These are phyloP conservation scores for Heterococcus sp. DNA, from an alignment of 108 stramenopile genomes.

Conservation along the genomic window DNA sequence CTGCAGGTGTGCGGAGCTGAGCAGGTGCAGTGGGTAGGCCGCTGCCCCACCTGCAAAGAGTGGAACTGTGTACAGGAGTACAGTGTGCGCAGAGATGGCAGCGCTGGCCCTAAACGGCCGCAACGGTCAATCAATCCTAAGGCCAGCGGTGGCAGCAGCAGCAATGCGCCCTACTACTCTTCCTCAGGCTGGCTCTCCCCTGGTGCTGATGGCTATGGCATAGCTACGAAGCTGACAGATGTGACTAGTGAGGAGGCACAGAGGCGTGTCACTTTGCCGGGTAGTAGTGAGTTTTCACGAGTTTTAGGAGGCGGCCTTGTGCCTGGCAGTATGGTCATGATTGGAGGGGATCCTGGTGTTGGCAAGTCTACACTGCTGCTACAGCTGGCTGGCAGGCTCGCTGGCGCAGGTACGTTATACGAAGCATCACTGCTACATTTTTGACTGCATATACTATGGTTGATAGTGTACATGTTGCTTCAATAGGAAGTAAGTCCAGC, in stretches of 20 bases:
- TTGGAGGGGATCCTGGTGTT: slow-evolving; percentile 90
- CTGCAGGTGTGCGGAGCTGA: slow-evolving; percentile 69
- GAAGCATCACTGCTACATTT: neutral
- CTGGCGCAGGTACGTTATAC: slow-evolving; percentile 4
- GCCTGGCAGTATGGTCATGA: slow-evolving; percentile 74
- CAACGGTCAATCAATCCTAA: no score
- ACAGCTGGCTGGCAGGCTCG: slow-evolving; percentile 49
- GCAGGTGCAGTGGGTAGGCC: slow-evolving; percentile 84
- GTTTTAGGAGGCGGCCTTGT: slow-evolving; percentile 89
- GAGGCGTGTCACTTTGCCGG: slow-evolving; percentile 58
- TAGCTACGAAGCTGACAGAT: neutral
- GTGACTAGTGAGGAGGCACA: slow-evolving; percentile 32
- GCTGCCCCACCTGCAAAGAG: slow-evolving; percentile 77
- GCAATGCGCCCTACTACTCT: neutral
- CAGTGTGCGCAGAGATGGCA: slow-evolving; percentile 42
- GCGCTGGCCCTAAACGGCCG: neutral
- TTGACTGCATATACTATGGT: no score
- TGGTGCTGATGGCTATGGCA: neutral
- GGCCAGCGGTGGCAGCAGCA: neutral
- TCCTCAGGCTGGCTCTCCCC: neutral
- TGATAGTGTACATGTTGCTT: neutral
- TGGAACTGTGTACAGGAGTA: slow-evolving; percentile 85
- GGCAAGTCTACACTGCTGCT: slow-evolving; percentile 59
- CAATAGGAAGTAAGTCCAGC: neutral
- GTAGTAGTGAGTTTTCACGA: slow-evolving; percentile 74